Evolutionary conservation across 345 rosid genomes (phyloP), one percentile per base, ranked within the genome.

Genomic region (Eucalyptus rudis): DNA sequence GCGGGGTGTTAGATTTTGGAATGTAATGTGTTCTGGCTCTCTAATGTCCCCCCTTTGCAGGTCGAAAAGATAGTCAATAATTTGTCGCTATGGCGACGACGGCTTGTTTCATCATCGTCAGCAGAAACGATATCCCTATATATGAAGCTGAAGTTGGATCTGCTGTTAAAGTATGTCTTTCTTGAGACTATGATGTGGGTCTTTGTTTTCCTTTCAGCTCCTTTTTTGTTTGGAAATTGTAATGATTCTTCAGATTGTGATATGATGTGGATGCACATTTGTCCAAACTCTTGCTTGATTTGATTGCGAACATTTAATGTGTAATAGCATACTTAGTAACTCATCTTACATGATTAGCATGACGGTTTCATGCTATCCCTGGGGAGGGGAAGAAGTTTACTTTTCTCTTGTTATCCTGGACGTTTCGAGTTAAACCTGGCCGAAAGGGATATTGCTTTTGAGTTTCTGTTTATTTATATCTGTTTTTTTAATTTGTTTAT

Each of bases 131-230:
- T 88, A 97, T 97, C 90, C 99, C 99, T 14, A 95, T 98, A 87
- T 98, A 97, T 86, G 99, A 98, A 94, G 99, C 99, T 88, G 98
- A 98, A 95, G 96, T 97, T 88, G 99, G 99, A 85, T 95, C 99
- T 89, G 95, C 98, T 68, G 93, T 95, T 31, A 98, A 98, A 92
- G 99, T 98, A 87, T 1, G 68, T 68, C 15, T 25, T 68, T 45
- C 81, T 64, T 40, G 11, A 40, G 84, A 1, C 29, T 76, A 20
- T 76, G 47, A 40, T 20, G 29, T 20, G 76, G 13, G 19, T 1
- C 7, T 54, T 49, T 80, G 59, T 80, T 52, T 24, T 58, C 52
- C 3, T 31, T 33, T 36, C 54, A 24, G 1, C 1, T 13, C 33
- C 64, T n/a, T n/a, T n/a, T n/a, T n/a, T n/a, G n/a, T n/a, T n/a